Base-by-base conservation (phyloP, 2,329 filamentous ascomycete species). In the Colletotrichum musicola region DNA sequence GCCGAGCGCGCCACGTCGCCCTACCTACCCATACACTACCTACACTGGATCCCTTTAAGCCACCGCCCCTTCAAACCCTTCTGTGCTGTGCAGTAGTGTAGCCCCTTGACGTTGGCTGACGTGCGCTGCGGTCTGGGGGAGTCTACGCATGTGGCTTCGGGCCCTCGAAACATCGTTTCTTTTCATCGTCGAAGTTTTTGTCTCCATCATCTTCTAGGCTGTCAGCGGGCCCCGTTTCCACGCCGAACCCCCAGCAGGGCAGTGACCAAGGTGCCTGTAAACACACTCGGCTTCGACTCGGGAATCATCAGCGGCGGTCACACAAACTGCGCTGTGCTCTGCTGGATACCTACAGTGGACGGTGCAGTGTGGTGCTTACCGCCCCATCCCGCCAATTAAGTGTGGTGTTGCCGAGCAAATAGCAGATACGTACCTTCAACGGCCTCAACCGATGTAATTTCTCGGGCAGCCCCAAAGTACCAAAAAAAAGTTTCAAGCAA, bases 381-480 rank as follows among this genome's bases (percentile, higher is more conserved):
- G 40, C 42, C 4, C 44, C 57, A 42, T 56, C 54, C 51, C 42
- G 51, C 51, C 51, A 56, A 56, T 63, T 46, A 46, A 25, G 35
- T 20, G 42, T 51, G 46, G 20, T 47, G n/a, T 54, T 7, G 18
- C 44, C 22, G 30, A 35, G 30, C 30, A 35, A 9, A 35, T 35
- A 4, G 47, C 20, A 35, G 50, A 51, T 59, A 64, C 60, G 60
- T 64, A 54, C 53, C 47, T 13, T 7, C 16, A 22, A 20, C 30
- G 47, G 9, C 49, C 54, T 68, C 64, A 68, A 68, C 61, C 59
- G 27, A 60, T 30, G 62, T 60, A 67, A 58, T 20, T 67, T 12
- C 46, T 22, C n/a, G 4, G 38, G 22, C 40, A 25, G 18, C 18
- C 18, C 12, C 30, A 10, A 13, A 42, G 18, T 40, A 18, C 27